Evolutionary conservation across 2,329 filamentous ascomycete species (phyloP), one percentile per base, ranked within the genome.

Genomic region (Sporothrix dimorphospora): DNA sequence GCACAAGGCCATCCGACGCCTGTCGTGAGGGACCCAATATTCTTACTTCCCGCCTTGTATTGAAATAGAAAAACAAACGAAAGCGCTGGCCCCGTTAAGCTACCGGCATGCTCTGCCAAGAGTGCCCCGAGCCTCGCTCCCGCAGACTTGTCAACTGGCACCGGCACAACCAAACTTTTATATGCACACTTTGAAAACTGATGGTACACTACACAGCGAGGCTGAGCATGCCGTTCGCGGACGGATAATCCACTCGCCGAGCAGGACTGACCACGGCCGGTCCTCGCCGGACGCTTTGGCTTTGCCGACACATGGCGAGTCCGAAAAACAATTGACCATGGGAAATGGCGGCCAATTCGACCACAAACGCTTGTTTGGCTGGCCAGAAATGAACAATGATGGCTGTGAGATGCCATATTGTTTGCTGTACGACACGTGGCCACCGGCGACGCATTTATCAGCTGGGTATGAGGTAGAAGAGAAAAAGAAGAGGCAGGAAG

Each of bases 101-200:
- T 1, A 27, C 38, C 38, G 34, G 21, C n/a, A 45, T 16, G 11
- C 2, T 24, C 6, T 7, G 21, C 59, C n/a, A 45, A 16, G n/a
- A 27, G 34, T 4, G 12, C 59, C 38, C 38, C n/a, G 59, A 45
- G 38, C 21, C 59, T 42, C 38, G 40, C 21, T 65, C 59, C 38
- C 38, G 38, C 38, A 63, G 38, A 45, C 59, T 21, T 61, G 34
- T 42, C 27, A 42, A 63, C 34, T 21, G 8, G 38, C 14, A 38
- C 30, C 55, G n/a, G 59, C 38, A 40, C 38, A 21, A 24, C 38
- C 27, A 42, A 42, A 63, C 59, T 40, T 63, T 63, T 63, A 45
- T n/a, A 63, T 9, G n/a, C 59, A 24, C 59, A 45, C n/a, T 14
- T 63, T 65, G 16, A 65, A 45, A 38, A 38, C 12, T 42, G 38